These are phyloP conservation scores for Aspergillus nanangensis DNA, from an alignment of 495 filamentous ascomycete species.

Conservation along the genomic window DNA sequence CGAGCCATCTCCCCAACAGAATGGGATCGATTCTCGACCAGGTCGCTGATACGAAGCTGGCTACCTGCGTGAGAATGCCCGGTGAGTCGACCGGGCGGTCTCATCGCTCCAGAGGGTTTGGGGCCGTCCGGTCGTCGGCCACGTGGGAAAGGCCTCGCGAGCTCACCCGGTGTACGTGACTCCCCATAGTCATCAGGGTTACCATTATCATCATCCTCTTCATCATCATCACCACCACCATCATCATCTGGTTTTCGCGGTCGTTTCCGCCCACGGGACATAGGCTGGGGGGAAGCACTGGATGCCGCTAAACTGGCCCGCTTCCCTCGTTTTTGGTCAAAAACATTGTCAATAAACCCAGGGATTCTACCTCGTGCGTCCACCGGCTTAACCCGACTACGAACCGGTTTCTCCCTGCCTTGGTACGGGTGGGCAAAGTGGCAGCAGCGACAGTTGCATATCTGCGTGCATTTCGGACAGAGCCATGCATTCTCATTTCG, in stretches of 20 bases:
- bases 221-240: too few species aligned
- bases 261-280: conserved; percentile 8
- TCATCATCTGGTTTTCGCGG: background rate
- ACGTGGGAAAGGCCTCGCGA: background rate
- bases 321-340: conserved; percentile 19
- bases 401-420: conserved; percentile 15
- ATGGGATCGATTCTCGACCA: conserved; percentile 5
- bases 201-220: too few species aligned
- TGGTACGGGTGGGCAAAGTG: conserved; percentile 14
- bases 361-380: conserved; percentile 14
- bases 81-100: conserved; percentile 3
- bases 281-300: conserved; percentile 2
- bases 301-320: conserved; percentile 4
- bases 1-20: too few species aligned
- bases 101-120: background rate
- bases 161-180: too few species aligned
- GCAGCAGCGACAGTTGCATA: conserved; percentile 19
- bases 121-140: background rate
- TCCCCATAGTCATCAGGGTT: too few species aligned
- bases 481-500: conserved; percentile 6
- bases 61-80: too few species aligned
- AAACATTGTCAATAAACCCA: conserved; percentile 20
- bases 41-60: conserved; percentile 15
- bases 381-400: conserved; percentile 13
- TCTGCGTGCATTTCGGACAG: conserved; percentile 16